Evolutionary conservation across 2,329 filamentous ascomycete species (phyloP).

Genomic region (Cercospora sp.): DNA sequence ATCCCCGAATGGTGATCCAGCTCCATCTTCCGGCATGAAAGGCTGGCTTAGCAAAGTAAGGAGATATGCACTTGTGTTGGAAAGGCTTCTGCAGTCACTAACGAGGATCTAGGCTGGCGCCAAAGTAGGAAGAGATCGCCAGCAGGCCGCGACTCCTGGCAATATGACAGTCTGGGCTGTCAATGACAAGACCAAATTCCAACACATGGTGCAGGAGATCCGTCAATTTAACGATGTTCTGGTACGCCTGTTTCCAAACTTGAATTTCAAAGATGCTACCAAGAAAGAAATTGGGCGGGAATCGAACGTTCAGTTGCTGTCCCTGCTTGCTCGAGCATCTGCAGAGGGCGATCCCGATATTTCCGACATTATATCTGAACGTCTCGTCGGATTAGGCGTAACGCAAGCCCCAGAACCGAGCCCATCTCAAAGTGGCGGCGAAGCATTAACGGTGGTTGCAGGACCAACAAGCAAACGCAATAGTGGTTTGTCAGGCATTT

Average conservation of each 20-base stretch:
- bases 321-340: neutral
- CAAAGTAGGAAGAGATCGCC: neutral
- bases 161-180: neutral
- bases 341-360: neutral
- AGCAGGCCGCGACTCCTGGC: neutral
- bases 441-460: neutral
- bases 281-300: neutral
- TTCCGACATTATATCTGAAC: neutral
- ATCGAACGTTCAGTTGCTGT: neutral
- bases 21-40: neutral
- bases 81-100: neutral
- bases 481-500: neutral
- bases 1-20: neutral
- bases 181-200: constrained; percentile 1
- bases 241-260: neutral
- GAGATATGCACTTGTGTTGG: neutral
- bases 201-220: neutral
- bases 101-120: neutral
- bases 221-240: neutral
- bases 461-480: neutral
- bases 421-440: neutral
- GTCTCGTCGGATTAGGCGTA: neutral
- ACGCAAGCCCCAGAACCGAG: neutral
- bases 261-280: neutral
- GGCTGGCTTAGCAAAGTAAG: neutral